A percentile compares a stretch with the other conserved stretches of the same genome.
Conservation (phyloP, 1,139 yeast genomes). For the Pichia sp. region DNA sequence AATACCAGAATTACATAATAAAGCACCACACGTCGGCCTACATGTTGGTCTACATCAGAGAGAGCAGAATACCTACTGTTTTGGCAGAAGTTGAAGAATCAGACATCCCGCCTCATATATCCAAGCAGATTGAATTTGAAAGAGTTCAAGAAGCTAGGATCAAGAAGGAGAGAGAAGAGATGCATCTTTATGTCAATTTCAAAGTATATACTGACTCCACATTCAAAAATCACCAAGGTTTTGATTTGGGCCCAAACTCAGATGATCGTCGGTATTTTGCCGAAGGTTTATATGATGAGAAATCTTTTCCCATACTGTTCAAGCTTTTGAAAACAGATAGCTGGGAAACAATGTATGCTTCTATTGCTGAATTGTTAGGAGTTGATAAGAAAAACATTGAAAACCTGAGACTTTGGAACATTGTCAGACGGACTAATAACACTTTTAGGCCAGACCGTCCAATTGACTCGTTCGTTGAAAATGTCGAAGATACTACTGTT, state of each 20-base stretch:
- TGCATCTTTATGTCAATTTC: slow-evolving; percentile 64
- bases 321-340: slow-evolving; percentile 58
- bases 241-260: slow-evolving; percentile 70
- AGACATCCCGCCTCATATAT: slow-evolving; percentile 67
- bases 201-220: slow-evolving; percentile 47
- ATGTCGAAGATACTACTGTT: slow-evolving; percentile 29
- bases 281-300: slow-evolving; percentile 43
- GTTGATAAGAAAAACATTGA: slow-evolving; percentile 30
- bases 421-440: slow-evolving; percentile 67
- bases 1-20: slow-evolving; percentile 59
- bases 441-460: slow-evolving; percentile 64
- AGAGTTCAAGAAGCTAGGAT: slow-evolving; percentile 48
- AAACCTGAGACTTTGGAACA: slow-evolving; percentile 57
- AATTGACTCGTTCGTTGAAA: slow-evolving; percentile 35
- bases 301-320: slow-evolving; percentile 47
- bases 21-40: slow-evolving; percentile 91
- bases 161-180: slow-evolving; percentile 69
- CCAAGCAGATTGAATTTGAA: slow-evolving; percentile 61
- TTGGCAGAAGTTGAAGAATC: slow-evolving; percentile 54
- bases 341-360: slow-evolving; percentile 37
- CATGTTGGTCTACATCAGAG: slow-evolving; percentile 89
- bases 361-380: slow-evolving; percentile 46
- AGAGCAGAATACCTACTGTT: slow-evolving; percentile 52
- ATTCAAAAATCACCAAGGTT: slow-evolving; percentile 61
- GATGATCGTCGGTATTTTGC: slow-evolving; percentile 43